phyloP scores from a whole-genome alignment of 768 basidiomycete genomes.

The Russula dissimulans region DNA sequence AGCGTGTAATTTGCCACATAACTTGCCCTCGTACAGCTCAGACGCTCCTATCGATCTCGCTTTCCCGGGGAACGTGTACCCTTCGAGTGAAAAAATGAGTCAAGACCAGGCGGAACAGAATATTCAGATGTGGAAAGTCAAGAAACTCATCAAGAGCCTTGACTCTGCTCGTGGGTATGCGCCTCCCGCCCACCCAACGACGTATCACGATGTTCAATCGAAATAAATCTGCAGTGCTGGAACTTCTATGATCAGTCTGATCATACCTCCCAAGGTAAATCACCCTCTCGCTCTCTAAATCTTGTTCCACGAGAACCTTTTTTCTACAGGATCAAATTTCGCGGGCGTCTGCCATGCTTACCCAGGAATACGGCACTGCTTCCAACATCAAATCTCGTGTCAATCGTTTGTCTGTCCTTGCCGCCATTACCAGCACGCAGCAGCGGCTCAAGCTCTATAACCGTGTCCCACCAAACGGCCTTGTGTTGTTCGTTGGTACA shows the following conservation, averaged over 20 bases:
- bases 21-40: not conserved
- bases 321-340: conserved; percentile 81
- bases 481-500: conserved; percentile 96
- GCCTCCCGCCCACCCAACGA: not conserved
- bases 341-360: conserved; percentile 89
- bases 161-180: conserved; percentile 82
- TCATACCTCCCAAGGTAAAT: conserved; percentile 85
- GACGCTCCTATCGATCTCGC: not conserved
- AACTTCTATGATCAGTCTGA: conserved; percentile 98
- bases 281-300: not conserved
- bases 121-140: conserved; percentile 97
- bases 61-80: conserved; percentile 4
- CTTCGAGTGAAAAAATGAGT: conserved; percentile 48
- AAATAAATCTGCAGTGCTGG: conserved; percentile 56
- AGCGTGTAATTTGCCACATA: too few species aligned
- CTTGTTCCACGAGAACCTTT: conserved; percentile 6
- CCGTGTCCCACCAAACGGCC: conserved; percentile 91
- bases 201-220: not conserved
- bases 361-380: conserved; percentile 97
- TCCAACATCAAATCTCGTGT: conserved; percentile 99
- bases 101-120: conserved; percentile 87
- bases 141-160: conserved; percentile 98
- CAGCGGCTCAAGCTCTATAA: conserved; percentile 96
- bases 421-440: conserved; percentile 97
- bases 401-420: conserved; percentile 93